Conservation (phyloP, 1,139 yeast genomes). For the Nakaseomyces sp. region DNA sequence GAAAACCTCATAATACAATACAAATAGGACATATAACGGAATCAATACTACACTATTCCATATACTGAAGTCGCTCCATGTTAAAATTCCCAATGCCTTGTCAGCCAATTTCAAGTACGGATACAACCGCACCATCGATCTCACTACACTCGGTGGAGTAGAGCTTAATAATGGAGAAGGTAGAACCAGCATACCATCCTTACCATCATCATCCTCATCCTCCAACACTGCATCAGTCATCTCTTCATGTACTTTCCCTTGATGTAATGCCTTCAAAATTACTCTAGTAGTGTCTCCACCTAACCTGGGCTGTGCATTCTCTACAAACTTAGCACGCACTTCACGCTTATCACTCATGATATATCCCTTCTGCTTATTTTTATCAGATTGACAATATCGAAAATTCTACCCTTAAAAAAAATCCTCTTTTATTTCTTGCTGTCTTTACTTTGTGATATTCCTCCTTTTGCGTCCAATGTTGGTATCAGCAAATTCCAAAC, state of each 20-base stretch:
- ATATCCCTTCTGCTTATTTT: too few relatives aligned
- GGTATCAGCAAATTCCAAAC: too few relatives aligned
- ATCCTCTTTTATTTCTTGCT: not conserved
- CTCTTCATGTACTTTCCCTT: constrained; percentile 16
- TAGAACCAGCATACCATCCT: constrained; percentile 11
- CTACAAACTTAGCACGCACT: constrained; percentile 24
- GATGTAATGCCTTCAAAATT: constrained; percentile 26
- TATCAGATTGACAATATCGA: too few relatives aligned
- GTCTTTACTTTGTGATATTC: too few relatives aligned
- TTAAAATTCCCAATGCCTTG: constrained; percentile 57
- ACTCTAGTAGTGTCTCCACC: constrained; percentile 27
- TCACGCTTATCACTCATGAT: constrained; percentile 4
- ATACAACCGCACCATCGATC: constrained; percentile 70
- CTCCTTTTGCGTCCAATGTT: too few relatives aligned
- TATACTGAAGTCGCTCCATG: constrained; percentile 86
- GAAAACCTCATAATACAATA: constrained; percentile 64
- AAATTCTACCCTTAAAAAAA: too few relatives aligned
- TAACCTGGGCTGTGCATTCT: constrained; percentile 20
- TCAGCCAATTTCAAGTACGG: constrained; percentile 73
- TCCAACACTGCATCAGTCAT: constrained; percentile 6
- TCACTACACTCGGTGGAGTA: constrained; percentile 87
- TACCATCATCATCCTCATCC: constrained; percentile 2
- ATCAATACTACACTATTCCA: constrained; percentile 67
- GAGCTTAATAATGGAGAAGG: constrained; percentile 59
- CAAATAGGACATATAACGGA: constrained; percentile 47